Percentiles rank a stretch among this genome's conserved stretches.
These are phyloP conservation scores for Pogostemon cablin DNA, from an alignment of 257 asterid species.

Conservation along the genomic window DNA sequence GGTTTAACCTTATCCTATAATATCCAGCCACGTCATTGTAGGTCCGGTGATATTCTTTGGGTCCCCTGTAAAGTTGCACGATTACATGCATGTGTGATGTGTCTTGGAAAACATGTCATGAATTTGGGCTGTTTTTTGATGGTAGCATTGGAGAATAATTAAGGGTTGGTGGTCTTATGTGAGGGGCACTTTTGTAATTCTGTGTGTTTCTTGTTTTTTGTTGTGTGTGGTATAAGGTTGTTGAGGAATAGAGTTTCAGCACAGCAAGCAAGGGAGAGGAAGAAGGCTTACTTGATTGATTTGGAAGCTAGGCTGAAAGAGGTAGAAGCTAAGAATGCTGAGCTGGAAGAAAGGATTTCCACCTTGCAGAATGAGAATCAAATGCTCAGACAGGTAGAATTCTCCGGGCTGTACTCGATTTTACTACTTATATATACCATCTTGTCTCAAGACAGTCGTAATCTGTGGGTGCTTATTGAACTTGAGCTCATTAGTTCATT, in stretches of 20 bases:
- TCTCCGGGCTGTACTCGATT: background rate
- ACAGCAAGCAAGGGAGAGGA: constrained; percentile 99
- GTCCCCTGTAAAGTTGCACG: constrained; percentile 24
- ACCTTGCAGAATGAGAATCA: constrained; percentile 96
- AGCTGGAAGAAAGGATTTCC: constrained; percentile 92
- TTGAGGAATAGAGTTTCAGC: constrained; percentile 99
- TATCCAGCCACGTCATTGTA: constrained; percentile 36
- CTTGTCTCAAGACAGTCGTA: background rate
- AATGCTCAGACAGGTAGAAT: constrained; percentile 92
- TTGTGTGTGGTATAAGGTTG: constrained; percentile 53
- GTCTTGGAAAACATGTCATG: constrained; percentile 29
- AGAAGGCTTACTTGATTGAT: constrained; percentile 90
- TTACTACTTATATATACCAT: too few species aligned
- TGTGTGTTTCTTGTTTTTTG: background rate
- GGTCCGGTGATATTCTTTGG: constrained; percentile 30
- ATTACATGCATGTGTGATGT: constrained; percentile 18
- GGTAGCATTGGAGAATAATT: background rate
- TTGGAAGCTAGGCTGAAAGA: constrained; percentile 89
- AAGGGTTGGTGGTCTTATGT: constrained; percentile 23
- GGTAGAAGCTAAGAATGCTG: constrained; percentile 88
- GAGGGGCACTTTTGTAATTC: constrained; percentile 29
- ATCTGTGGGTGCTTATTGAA: background rate
- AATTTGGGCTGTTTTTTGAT: constrained; percentile 26
- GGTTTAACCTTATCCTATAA: constrained; percentile 28
- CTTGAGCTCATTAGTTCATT: constrained; percentile 2